Base-by-base conservation (phyloP, 192 early-diverging fungal species). In the Thoreauomyces humboldtii region DNA sequence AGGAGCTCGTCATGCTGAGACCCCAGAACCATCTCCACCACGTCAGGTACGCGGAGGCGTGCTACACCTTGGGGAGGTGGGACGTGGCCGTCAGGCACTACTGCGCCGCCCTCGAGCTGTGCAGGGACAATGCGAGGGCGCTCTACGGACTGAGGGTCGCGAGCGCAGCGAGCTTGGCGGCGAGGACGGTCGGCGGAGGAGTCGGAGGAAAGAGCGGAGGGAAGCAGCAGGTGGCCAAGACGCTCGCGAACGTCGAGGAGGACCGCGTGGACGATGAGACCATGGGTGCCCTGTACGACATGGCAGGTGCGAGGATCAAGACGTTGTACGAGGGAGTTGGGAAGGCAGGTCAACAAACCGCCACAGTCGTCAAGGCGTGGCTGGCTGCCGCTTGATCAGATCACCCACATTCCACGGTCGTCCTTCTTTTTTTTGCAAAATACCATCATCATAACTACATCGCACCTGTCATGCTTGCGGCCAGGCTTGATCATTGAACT, bases 41-140 rank as follows among this genome's bases (percentile, higher is more conserved):
- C 54, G 78, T 93, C 32, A 89, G 92, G 47, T 93, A 93, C 58
- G 96, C 94, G 14, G 96, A 98, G 67, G 77, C 96, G 34, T 79
- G 86, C 34, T 91, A 88, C 56, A 88, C 91, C 7, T 74, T 89
- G 65, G 84, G 86, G 9, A 75, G 78, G 69, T 66, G 80, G 12
- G 77, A 76, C 17, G 22, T 91, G 28, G 92, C 95, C 0, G 68
- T 95, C 19, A 95, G 96, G 72, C 85, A 95, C 72, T 96, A 88
- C 61, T 90, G 91, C 73, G 77, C 87, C n/a, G 92, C 91, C 0
- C 73, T 96, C 7, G 94, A 96, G 73, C 74, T 95, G 35, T 88
- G 87, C 48, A 81, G 80, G 1, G 96, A 95, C 65, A 84, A 92
- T 67, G 77, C 93, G 19, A 85, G 95, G 34, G 93, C 86, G 1